phyloP scores from a whole-genome alignment of 2,329 filamentous ascomycete genomes.

The Zymoseptoria tritici region DNA sequence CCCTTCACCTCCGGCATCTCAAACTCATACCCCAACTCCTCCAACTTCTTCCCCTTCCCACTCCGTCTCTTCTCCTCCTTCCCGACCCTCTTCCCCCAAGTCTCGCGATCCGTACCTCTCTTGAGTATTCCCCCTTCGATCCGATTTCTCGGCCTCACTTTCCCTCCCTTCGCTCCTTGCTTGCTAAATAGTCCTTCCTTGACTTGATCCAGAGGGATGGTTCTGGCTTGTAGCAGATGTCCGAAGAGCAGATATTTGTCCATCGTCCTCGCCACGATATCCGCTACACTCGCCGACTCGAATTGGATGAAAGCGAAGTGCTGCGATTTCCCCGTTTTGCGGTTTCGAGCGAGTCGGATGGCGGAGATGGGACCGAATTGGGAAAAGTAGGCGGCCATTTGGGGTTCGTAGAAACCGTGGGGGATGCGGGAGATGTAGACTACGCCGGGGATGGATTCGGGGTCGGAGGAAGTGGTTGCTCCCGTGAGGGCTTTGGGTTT shows the following conservation, averaged over 20 bases:
- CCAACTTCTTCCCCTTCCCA: slow-evolving; percentile 65
- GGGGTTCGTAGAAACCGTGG: slow-evolving; percentile 93
- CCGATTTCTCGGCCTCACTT: slow-evolving; percentile 85
- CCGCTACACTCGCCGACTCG: slow-evolving; percentile 64
- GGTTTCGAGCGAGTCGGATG: slow-evolving; percentile 82
- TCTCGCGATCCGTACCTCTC: slow-evolving; percentile 62
- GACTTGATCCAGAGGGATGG: slow-evolving; percentile 67
- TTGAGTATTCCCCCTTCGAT: slow-evolving; percentile 70
- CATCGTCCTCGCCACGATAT: slow-evolving; percentile 93
- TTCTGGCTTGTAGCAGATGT: slow-evolving; percentile 83
- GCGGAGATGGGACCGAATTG: slow-evolving; percentile 81
- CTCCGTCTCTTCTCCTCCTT: slow-evolving; percentile 65
- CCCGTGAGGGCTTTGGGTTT: slow-evolving; percentile 36
- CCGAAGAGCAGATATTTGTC: slow-evolving; percentile 94
- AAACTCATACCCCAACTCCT: slow-evolving; percentile 77
- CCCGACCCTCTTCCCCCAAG: slow-evolving; percentile 70
- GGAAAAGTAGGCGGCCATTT: slow-evolving; percentile 87
- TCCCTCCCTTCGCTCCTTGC: slow-evolving; percentile 55
- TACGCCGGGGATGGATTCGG: slow-evolving; percentile 59
- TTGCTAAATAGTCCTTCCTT: slow-evolving; percentile 72
- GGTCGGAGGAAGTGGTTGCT: slow-evolving; percentile 33
- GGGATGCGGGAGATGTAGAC: slow-evolving; percentile 87
- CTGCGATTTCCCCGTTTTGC: slow-evolving; percentile 81
- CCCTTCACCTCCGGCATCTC: slow-evolving; percentile 64
- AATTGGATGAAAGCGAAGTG: slow-evolving; percentile 97